A percentile compares a stretch with the other conserved stretches of the same genome.
These are phyloP conservation scores for Carex myosuroides DNA, from an alignment of 176 grass and related monocot species.

Conservation along the genomic window DNA sequence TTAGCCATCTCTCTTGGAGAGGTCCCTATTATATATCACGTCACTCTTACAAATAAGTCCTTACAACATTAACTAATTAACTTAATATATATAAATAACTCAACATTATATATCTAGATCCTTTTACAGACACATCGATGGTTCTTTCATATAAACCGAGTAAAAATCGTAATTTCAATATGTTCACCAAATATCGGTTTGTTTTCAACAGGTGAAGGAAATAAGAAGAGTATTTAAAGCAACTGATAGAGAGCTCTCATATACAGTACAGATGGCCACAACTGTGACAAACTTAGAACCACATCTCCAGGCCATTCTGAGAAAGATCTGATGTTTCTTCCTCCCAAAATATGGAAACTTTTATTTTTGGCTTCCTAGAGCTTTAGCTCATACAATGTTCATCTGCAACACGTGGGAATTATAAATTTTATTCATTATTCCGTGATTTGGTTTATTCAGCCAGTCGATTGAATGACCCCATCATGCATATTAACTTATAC, in stretches of 20 bases:
- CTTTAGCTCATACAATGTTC: not conserved
- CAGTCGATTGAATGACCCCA: not conserved
- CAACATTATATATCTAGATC: too few species aligned
- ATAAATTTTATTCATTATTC: not conserved
- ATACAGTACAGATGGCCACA: slow-evolving; percentile 74
- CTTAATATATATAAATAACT: too few species aligned
- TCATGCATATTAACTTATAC: not conserved
- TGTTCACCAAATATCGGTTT: not conserved
- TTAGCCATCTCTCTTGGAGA: too few species aligned
- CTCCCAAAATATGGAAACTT: not conserved
- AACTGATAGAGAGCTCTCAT: slow-evolving; percentile 44
- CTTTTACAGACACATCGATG: not conserved
- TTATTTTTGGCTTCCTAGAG: not conserved
- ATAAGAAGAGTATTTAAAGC: slow-evolving; percentile 60
- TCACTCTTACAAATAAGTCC: too few species aligned
- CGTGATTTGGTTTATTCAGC: not conserved
- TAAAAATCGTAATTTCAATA: not conserved
- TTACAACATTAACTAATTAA: too few species aligned
- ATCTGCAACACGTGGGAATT: not conserved
- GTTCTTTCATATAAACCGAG: not conserved
- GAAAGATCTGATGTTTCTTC: slow-evolving; percentile 35
- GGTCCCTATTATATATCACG: too few species aligned
- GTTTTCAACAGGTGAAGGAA: slow-evolving; percentile 61
- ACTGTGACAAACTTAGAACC: slow-evolving; percentile 38
- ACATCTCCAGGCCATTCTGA: slow-evolving; percentile 73